Evolutionary conservation across 2,329 filamentous ascomycete species (phyloP), one percentile per base, ranked within the genome.

Genomic region (Chalara sp.): DNA sequence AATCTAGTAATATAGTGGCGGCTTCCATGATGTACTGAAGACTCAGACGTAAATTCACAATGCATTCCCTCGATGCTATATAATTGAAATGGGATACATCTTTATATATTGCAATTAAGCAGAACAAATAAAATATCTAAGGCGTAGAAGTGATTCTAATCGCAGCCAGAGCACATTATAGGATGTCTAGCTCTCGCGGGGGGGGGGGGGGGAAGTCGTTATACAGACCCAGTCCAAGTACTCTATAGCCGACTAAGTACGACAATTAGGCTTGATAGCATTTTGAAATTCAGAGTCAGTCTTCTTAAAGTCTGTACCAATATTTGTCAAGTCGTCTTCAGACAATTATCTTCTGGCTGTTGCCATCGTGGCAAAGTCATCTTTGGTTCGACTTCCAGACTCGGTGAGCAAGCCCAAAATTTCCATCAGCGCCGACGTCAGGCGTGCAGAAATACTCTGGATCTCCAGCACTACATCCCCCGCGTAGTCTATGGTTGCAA

Each of bases 401-500:
- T 13, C 7, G 4, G 45, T 51, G 5, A 51, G 49, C 7, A 40
- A 29, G 8, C 44, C 30, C 39, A 51, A 43, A n/a, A 51, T 46
- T 5, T 52, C 41, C 50, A 52, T 52, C 5, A 42, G 46, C 31
- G 50, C 50, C 13, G 46, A 49, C 30, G 5, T 12, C 10, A 42
- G 50, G 33, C 49, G 6, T 2, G 50, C n/a, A 30, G 49, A 12
- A 5, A 52, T 49, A 11, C 42, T 47, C 29, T 49, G 42, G 35
- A 52, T 48, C 28, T 41, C 43, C 32, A 52, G 37, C 3, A 6
- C 50, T 12, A 42, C 29, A 42, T 52, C 49, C 29, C 29, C 43
- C 8, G 7, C 5, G 21, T 13, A 11, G 43, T 5, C 4, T 7
- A 45, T 10, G 32, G 21, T 13, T 30, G 21, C n/a, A 6, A 45